A percentile compares a stretch with the other conserved stretches of the same genome.
Evolutionary conservation across 179 eudicot species (phyloP).

Genomic region (Silene noctiflora): DNA sequence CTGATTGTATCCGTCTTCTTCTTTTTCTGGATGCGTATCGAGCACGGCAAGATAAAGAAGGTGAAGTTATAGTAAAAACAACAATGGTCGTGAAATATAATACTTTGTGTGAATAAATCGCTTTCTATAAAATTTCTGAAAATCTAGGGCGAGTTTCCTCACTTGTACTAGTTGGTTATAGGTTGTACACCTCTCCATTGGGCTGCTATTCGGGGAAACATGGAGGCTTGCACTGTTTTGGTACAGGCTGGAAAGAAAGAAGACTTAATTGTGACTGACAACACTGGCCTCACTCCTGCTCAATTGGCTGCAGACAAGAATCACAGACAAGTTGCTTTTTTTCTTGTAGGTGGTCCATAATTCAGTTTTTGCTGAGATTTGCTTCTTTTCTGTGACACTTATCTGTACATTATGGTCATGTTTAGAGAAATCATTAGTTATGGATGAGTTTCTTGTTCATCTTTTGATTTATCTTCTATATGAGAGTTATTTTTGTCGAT

Average conservation of each 20-base stretch:
- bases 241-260: constrained; percentile 99
- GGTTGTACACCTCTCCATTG: constrained; percentile 99
- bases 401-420: neutral
- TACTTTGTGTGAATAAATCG: constrained; percentile 13
- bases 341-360: constrained; percentile 76
- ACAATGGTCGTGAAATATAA: neutral
- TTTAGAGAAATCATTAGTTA: neutral
- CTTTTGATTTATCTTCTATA: neutral
- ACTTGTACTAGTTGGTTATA: constrained; percentile 24
- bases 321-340: constrained; percentile 99
- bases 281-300: constrained; percentile 93
- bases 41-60: constrained; percentile 94
- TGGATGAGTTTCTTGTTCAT: neutral
- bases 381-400: neutral
- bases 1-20: constrained; percentile 95
- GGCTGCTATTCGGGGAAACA: constrained; percentile 97
- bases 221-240: constrained; percentile 97
- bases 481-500: neutral
- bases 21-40: constrained; percentile 91
- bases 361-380: constrained; percentile 15
- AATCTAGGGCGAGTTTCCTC: neutral
- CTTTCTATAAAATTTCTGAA: constrained; percentile 1
- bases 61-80: constrained; percentile 34
- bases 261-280: constrained; percentile 78
- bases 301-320: constrained; percentile 95